Percentiles rank a stretch among this genome's conserved stretches.
phyloP scores from a whole-genome alignment of 306 rosid genomes.

The Phaseolus lunatus region DNA sequence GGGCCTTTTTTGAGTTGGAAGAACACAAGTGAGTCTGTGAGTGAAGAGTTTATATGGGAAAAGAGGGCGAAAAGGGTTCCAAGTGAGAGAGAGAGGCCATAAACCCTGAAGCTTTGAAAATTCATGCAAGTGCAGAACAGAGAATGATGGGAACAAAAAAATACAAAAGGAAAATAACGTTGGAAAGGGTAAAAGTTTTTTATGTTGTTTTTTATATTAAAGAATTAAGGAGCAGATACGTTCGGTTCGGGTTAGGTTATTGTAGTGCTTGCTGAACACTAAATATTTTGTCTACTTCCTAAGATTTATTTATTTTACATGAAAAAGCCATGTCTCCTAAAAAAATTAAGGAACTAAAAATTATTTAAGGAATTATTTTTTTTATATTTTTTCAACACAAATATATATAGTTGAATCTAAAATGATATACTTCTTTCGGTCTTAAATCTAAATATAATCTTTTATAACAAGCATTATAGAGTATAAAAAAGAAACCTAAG shows the following conservation, averaged over 20 bases:
- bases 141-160: neutral
- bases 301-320: neutral
- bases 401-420: too few relatives aligned
- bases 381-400: too few relatives aligned
- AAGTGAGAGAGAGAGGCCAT: constrained; percentile 15
- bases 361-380: too few relatives aligned
- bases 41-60: neutral
- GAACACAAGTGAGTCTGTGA: neutral
- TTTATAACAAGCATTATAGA: too few relatives aligned
- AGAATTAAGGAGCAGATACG: neutral
- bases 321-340: too few relatives aligned
- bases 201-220: neutral
- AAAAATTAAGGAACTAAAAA: too few relatives aligned
- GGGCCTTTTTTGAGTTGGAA: neutral
- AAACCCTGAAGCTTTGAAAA: constrained; percentile 54
- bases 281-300: neutral
- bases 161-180: neutral
- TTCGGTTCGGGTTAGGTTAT: neutral
- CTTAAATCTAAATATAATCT: too few relatives aligned
- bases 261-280: neutral
- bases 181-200: constrained; percentile 1
- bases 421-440: too few relatives aligned
- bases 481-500: too few relatives aligned
- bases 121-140: neutral
- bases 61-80: neutral